Conservation (phyloP, 169 alveolate species). For the Neospora caninum region DNA sequence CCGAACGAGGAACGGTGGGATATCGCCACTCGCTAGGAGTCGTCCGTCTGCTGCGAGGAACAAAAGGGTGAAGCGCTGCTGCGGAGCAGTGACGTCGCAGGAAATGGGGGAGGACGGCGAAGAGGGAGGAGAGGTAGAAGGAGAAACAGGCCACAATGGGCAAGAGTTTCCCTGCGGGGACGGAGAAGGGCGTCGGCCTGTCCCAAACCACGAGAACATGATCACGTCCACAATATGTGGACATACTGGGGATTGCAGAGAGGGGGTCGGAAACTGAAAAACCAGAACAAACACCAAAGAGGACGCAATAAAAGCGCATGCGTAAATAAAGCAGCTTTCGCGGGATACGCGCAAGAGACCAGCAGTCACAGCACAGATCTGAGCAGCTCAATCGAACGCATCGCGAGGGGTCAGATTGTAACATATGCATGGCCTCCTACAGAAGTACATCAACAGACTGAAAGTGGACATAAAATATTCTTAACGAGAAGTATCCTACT, state of each 20-base stretch:
- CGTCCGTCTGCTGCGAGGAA: constrained; percentile 23
- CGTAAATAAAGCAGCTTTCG: too few relatives aligned
- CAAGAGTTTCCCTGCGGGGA: neutral
- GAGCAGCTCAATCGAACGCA: too few relatives aligned
- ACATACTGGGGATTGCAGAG: neutral
- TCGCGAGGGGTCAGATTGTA: too few relatives aligned
- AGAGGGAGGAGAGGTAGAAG: neutral
- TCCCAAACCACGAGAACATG: neutral
- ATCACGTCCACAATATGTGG: neutral
- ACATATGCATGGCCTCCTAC: too few relatives aligned
- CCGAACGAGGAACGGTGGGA: neutral
- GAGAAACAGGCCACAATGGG: neutral
- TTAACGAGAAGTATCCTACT: too few relatives aligned
- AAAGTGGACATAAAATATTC: too few relatives aligned
- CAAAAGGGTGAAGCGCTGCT: constrained; percentile 4
- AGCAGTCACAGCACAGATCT: too few relatives aligned
- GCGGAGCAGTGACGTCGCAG: neutral
- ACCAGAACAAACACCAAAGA: neutral
- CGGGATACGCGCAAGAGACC: too few relatives aligned
- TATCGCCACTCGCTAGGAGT: constrained; percentile 7
- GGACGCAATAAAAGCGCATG: neutral
- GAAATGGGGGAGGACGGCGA: neutral
- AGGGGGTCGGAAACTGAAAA: neutral
- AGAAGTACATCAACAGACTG: too few relatives aligned
- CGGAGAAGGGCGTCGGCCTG: neutral